phyloP scores from a whole-genome alignment of 169 alveolate genomes.

The Plasmodium chabaudi region DNA sequence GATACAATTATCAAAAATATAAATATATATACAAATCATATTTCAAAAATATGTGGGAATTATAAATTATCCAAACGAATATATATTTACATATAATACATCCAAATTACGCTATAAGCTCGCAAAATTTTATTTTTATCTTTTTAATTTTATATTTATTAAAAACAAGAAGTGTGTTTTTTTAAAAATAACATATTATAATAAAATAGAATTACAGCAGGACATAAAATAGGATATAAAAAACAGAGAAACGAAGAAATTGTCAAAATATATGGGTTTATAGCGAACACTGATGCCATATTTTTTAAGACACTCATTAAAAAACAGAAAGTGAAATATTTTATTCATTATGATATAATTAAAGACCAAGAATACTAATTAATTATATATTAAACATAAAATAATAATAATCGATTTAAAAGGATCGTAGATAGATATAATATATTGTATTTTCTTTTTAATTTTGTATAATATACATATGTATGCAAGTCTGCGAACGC shows the following conservation, averaged over 20 bases:
- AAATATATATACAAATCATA: too few species aligned
- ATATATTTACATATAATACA: too few species aligned
- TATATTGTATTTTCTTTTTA: not conserved
- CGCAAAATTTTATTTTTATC: too few species aligned
- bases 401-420: not conserved
- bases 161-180: not conserved
- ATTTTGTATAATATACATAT: conserved; percentile 5
- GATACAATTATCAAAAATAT: too few species aligned
- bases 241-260: too few species aligned
- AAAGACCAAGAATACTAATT: not conserved
- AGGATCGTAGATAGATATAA: not conserved
- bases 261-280: not conserved
- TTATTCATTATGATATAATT: not conserved
- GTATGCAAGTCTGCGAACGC: not conserved
- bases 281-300: conserved; percentile 7
- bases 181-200: not conserved
- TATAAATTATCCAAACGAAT: too few species aligned
- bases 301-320: conserved; percentile 27
- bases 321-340: conserved; percentile 23
- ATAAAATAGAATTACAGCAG: too few species aligned
- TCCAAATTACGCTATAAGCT: too few species aligned
- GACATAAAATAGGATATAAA: too few species aligned
- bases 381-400: conserved; percentile 11
- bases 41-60: too few species aligned
- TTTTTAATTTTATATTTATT: not conserved